These are phyloP conservation scores for Backusella macrospora DNA, from an alignment of 192 early-diverging fungal genomes.

Conservation along the genomic window DNA sequence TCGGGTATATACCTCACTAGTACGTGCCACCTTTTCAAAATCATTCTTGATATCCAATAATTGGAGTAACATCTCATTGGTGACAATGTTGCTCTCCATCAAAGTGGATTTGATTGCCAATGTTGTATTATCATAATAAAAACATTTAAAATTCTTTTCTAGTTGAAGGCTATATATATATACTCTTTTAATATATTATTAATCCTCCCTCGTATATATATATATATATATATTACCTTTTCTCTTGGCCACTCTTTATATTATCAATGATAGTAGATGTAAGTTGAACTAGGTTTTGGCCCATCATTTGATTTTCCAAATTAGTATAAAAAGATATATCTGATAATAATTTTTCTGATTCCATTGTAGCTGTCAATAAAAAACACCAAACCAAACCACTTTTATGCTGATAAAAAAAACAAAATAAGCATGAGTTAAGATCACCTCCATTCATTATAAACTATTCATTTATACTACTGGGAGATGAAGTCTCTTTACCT, in stretches of 20 bases:
- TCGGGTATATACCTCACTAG: constrained; percentile 54
- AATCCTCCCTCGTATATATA: neutral
- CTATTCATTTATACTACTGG: too few species aligned
- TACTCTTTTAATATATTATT: neutral
- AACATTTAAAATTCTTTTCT: constrained; percentile 38
- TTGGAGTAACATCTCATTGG: constrained; percentile 52
- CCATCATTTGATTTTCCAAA: constrained; percentile 28
- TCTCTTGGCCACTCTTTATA: constrained; percentile 25
- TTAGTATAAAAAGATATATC: constrained; percentile 35
- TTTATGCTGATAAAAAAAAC: constrained; percentile 37
- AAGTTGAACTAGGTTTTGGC: constrained; percentile 21
- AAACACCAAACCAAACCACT: constrained; percentile 37
- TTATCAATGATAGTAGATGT: constrained; percentile 17
- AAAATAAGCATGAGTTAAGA: too few species aligned
- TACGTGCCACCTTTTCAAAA: constrained; percentile 50
- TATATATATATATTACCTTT: constrained; percentile 22
- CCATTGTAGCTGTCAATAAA: constrained; percentile 21
- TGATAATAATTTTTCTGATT: constrained; percentile 19
- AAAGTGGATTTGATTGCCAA: constrained; percentile 53
- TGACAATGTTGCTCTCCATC: constrained; percentile 38
- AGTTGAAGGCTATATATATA: constrained; percentile 23
- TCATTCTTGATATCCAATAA: constrained; percentile 57
- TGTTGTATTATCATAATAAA: constrained; percentile 51
- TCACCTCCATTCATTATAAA: too few species aligned
- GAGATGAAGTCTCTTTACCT: too few species aligned